Conservation (phyloP, 441 rosid genomes). For the Daphne laureola region DNA sequence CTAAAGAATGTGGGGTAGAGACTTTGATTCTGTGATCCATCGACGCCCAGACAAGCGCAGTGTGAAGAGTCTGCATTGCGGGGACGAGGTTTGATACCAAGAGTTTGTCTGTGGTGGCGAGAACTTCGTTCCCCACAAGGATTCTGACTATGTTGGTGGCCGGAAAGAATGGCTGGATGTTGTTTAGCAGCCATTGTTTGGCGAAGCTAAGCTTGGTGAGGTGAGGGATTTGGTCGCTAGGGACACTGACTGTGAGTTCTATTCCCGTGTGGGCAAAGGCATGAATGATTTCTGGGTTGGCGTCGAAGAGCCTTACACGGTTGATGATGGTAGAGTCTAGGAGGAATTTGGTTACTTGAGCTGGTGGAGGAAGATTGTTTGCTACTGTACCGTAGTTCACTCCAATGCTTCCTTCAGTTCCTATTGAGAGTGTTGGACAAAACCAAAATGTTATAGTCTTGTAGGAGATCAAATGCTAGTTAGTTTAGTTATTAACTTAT, state of each 20-base stretch:
- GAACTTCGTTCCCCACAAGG: constrained; percentile 75
- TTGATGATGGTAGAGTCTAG: constrained; percentile 49
- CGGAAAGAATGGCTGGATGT: constrained; percentile 51
- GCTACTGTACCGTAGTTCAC: constrained; percentile 77
- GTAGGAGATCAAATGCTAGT: too few species aligned
- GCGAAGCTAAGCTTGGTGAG: constrained; percentile 44
- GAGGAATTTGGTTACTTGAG: constrained; percentile 57
- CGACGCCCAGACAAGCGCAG: constrained; percentile 47
- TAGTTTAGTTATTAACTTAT: neutral
- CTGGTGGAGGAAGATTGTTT: constrained; percentile 65
- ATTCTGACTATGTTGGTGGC: constrained; percentile 62
- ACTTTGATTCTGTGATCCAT: constrained; percentile 52
- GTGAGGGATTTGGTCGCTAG: constrained; percentile 60
- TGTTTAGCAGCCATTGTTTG: constrained; percentile 48
- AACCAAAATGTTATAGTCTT: neutral
- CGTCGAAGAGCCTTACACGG: constrained; percentile 62
- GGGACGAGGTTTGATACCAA: constrained; percentile 40
- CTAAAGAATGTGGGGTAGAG: constrained; percentile 71
- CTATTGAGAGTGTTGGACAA: constrained; percentile 12
- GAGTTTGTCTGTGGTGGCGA: constrained; percentile 40
- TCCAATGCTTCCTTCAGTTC: constrained; percentile 41
- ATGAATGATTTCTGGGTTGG: constrained; percentile 38
- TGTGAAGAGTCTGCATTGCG: constrained; percentile 64
- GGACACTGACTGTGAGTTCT: constrained; percentile 48
- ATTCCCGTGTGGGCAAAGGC: constrained; percentile 63